A percentile compares a stretch with the other conserved stretches of the same genome.
Evolutionary conservation across 495 filamentous ascomycete species (phyloP).

Genomic region (Patellaria atrata): DNA sequence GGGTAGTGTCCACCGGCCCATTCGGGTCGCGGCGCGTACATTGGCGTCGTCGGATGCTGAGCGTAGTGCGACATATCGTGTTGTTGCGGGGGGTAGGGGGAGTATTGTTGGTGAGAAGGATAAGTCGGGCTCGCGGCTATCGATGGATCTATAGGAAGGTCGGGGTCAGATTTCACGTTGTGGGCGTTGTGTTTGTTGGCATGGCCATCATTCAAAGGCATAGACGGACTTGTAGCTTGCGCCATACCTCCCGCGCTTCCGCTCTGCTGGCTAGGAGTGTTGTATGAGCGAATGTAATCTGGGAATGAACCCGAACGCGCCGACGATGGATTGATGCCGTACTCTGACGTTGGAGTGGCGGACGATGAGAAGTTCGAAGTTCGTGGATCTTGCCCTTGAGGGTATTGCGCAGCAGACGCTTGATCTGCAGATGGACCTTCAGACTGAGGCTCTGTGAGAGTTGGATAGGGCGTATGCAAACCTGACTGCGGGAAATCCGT

Average conservation of each 20-base stretch:
- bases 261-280: slow-evolving; percentile 55
- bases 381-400: slow-evolving; percentile 56
- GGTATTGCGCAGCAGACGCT: slow-evolving; percentile 63
- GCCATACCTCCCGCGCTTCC: slow-evolving; percentile 82
- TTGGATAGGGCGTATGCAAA: slow-evolving; percentile 75
- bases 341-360: slow-evolving; percentile 79
- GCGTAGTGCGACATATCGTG: slow-evolving; percentile 74
- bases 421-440: slow-evolving; percentile 74
- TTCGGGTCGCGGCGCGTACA: slow-evolving; percentile 61
- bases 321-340: slow-evolving; percentile 63
- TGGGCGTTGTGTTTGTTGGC: slow-evolving; percentile 50
- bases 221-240: slow-evolving; percentile 94
- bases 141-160: slow-evolving; percentile 97
- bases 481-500: slow-evolving; percentile 96
- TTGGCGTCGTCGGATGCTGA: slow-evolving; percentile 27
- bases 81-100: slow-evolving; percentile 73
- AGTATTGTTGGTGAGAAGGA: slow-evolving; percentile 56
- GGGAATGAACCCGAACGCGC: slow-evolving; percentile 68
- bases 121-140: slow-evolving; percentile 92
- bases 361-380: slow-evolving; percentile 54
- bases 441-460: slow-evolving; percentile 57
- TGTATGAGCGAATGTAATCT: slow-evolving; percentile 52
- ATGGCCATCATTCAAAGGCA: slow-evolving; percentile 63
- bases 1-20: slow-evolving; percentile 55
- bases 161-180: slow-evolving; percentile 80